A percentile compares a stretch with the other conserved stretches of the same genome.
Evolutionary conservation across 2,329 filamentous ascomycete genomes (phyloP).

Genomic region (Dactylella cylindrospora): DNA sequence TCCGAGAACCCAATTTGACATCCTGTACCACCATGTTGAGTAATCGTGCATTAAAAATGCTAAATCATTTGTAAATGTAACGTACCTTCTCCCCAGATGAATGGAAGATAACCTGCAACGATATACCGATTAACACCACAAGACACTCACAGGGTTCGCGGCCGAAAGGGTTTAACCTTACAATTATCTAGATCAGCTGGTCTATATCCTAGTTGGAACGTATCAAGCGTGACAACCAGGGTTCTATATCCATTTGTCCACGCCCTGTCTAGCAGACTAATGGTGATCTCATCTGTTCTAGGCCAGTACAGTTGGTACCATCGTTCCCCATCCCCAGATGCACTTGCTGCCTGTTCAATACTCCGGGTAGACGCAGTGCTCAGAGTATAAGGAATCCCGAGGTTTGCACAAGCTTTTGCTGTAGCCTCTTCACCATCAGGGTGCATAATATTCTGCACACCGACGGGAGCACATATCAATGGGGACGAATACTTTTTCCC

Average conservation of each 20-base stretch:
- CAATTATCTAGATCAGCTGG: slow-evolving; percentile 67
- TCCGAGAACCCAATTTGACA: slow-evolving; percentile 66
- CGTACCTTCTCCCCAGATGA: slow-evolving; percentile 40
- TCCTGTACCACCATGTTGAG: slow-evolving; percentile 55
- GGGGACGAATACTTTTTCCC: slow-evolving; percentile 41
- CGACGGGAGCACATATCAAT: slow-evolving; percentile 61
- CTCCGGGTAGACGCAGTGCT: slow-evolving; percentile 64
- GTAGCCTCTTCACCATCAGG: slow-evolving; percentile 65
- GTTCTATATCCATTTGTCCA: slow-evolving; percentile 64
- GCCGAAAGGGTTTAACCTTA: slow-evolving; percentile 51
- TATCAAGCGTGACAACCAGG: slow-evolving; percentile 72
- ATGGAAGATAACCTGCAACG: slow-evolving; percentile 17
- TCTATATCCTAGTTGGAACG: slow-evolving; percentile 68
- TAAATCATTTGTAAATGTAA: background rate
- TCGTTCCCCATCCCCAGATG: slow-evolving; percentile 60
- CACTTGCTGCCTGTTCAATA: slow-evolving; percentile 67
- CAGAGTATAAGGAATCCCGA: slow-evolving; percentile 67
- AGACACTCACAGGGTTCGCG: background rate
- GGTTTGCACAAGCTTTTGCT: slow-evolving; percentile 63
- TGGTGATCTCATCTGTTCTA: slow-evolving; percentile 64
- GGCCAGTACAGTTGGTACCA: slow-evolving; percentile 81
- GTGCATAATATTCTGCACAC: slow-evolving; percentile 69
- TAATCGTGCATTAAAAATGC: slow-evolving; percentile 57
- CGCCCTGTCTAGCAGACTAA: slow-evolving; percentile 64
- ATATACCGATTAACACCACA: background rate